Conservation (phyloP, 176 grass and related monocot species). For the Oryza brachyantha region DNA sequence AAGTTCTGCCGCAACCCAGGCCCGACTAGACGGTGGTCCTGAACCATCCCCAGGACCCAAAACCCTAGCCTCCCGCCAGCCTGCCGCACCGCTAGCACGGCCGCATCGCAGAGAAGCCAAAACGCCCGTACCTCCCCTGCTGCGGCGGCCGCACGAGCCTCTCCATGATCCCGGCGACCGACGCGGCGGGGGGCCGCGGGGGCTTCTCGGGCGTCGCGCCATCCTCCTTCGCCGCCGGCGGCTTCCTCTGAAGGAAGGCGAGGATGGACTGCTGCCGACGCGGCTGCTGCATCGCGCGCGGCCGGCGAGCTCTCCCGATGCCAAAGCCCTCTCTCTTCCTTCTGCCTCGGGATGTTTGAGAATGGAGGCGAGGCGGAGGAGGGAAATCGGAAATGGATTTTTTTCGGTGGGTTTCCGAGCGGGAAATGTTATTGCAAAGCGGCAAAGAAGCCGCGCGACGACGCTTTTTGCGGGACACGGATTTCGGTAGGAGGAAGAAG, state of each 20-base stretch:
- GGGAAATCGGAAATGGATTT: background rate
- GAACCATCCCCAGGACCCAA: background rate
- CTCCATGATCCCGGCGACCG: constrained; percentile 65
- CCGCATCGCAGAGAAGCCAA: background rate
- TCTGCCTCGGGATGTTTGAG: background rate
- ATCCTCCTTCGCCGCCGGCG: constrained; percentile 41
- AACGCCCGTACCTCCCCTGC: constrained; percentile 21
- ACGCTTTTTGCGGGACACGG: background rate
- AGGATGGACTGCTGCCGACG: constrained; percentile 76
- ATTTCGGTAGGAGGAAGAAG: background rate
- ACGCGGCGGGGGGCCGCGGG: constrained; percentile 30
- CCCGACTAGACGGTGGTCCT: background rate
- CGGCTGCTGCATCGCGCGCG: constrained; percentile 41
- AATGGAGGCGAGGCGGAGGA: background rate
- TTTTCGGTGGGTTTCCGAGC: constrained; percentile 27
- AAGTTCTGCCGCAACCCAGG: background rate
- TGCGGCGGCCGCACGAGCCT: constrained; percentile 41
- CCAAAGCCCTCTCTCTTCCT: background rate
- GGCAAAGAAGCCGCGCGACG: background rate
- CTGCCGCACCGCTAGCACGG: background rate
- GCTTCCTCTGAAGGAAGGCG: constrained; percentile 65
- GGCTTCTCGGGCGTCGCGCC: constrained; percentile 62
- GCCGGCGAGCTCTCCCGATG: background rate
- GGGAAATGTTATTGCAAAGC: constrained; percentile 20
- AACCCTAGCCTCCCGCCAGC: constrained; percentile 37